Evolutionary conservation across 495 filamentous ascomycete genomes (phyloP).

Genomic region (Hypoxylon subgilvum): DNA sequence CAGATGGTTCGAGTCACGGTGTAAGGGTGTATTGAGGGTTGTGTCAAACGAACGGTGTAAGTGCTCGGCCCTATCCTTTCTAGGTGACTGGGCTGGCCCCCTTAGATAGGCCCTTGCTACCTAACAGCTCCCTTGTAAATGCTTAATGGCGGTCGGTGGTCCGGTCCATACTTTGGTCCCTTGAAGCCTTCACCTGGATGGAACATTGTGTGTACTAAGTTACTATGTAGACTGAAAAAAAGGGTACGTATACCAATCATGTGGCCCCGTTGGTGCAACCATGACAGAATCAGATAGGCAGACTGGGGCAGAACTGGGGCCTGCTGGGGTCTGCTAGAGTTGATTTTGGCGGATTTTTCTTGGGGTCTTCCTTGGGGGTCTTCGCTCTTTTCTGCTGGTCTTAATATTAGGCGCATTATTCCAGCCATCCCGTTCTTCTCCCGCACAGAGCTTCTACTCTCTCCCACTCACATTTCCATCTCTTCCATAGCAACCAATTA

Average conservation of each 20-base stretch:
- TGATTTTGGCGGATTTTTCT: neutral
- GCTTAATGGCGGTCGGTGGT: constrained; percentile 9
- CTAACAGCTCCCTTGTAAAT: constrained; percentile 9
- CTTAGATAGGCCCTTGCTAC: constrained; percentile 4
- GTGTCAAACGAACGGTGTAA: constrained; percentile 22
- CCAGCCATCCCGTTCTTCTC: constrained; percentile 32
- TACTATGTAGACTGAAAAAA: constrained; percentile 36
- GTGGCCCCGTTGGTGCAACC: constrained; percentile 31
- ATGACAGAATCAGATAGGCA: too few species aligned
- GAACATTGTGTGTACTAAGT: too few species aligned
- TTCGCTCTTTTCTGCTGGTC: constrained; percentile 29
- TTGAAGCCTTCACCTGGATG: too few species aligned
- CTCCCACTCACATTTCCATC: constrained; percentile 34
- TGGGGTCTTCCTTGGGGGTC: constrained; percentile 12
- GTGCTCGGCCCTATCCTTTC: constrained; percentile 8
- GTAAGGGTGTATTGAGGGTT: too few species aligned
- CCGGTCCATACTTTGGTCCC: constrained; percentile 19
- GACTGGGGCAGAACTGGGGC: too few species aligned
- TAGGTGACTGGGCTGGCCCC: too few species aligned
- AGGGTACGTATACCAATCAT: constrained; percentile 38
- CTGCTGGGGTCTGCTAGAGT: too few species aligned
- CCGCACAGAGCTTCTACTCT: constrained; percentile 33
- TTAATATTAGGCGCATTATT: constrained; percentile 47
- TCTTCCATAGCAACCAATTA: constrained; percentile 32
- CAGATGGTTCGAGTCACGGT: constrained; percentile 25